Conservation (phyloP, 2,329 filamentous ascomycete genomes). For the Pyrenophora seminiperda region DNA sequence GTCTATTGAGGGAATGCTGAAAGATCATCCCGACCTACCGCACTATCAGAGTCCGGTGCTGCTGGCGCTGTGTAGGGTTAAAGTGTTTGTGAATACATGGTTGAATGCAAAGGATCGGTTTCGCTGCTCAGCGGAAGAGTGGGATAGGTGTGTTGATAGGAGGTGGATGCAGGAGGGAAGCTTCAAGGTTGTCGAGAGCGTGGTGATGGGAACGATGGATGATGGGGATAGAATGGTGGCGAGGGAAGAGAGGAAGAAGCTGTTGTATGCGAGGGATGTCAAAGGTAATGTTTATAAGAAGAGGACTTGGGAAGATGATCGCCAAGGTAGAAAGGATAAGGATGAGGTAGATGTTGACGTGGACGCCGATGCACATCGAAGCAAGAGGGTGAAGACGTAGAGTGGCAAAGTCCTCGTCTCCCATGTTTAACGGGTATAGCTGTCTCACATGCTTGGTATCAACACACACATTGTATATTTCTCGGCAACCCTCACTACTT, state of each 20-base stretch:
- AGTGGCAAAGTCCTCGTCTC: too few species aligned
- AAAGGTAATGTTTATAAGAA: neutral
- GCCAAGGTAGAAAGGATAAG: too few species aligned
- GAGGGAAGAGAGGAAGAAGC: neutral
- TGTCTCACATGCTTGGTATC: too few species aligned
- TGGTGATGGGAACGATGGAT: neutral
- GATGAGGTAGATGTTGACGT: neutral
- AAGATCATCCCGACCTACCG: slow-evolving; percentile 10
- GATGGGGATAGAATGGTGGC: neutral
- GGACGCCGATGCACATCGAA: slow-evolving; percentile 1
- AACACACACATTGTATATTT: too few species aligned
- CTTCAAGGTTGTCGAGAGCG: slow-evolving; percentile 19
- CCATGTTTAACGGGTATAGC: too few species aligned
- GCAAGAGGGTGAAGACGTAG: slow-evolving; percentile 6
- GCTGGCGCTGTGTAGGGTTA: slow-evolving; percentile 11
- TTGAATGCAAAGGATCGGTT: slow-evolving; percentile 7
- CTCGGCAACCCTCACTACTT: too few species aligned
- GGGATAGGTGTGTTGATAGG: slow-evolving; percentile 23
- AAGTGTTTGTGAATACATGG: slow-evolving; percentile 4
- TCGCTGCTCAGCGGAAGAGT: slow-evolving; percentile 17
- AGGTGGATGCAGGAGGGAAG: slow-evolving; percentile 13
- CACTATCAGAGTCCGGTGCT: slow-evolving; percentile 20
- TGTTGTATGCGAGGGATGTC: neutral
- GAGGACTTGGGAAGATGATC: neutral
- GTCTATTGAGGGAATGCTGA: slow-evolving; percentile 22